phyloP scores from a whole-genome alignment of 768 basidiomycete genomes.

The Paxillus rubicundulus region DNA sequence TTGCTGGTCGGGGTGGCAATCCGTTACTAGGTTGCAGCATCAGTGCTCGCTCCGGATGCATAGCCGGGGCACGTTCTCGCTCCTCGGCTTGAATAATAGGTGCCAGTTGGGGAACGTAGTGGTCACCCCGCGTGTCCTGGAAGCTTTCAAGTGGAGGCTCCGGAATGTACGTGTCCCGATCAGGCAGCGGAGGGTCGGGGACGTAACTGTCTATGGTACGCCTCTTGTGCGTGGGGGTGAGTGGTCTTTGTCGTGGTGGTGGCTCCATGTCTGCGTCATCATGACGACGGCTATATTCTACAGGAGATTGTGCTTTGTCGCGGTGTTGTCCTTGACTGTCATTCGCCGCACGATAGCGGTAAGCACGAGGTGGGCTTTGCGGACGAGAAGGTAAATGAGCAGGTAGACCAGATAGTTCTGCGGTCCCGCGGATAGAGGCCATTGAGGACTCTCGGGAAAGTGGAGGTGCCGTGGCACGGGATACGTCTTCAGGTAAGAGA shows the following conservation, averaged over 20 bases:
- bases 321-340: conserved; percentile 1
- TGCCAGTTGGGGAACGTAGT: conserved; percentile 2
- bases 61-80: conserved; percentile 10
- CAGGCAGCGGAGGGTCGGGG: conserved; percentile 3
- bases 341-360: conserved; percentile 10
- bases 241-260: conserved; percentile 1
- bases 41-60: conserved; percentile 33
- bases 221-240: conserved; percentile 10
- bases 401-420: conserved; percentile 4
- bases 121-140: conserved; percentile 10
- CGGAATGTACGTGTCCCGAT: conserved; percentile 8
- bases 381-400: conserved; percentile 24
- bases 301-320: conserved; percentile 1
- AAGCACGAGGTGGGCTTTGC: conserved; percentile 15
- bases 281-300: not conserved
- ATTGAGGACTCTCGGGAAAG: conserved; percentile 31
- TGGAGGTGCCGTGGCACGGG: conserved; percentile 28
- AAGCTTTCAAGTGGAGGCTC: conserved; percentile 10
- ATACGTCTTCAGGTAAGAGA: conserved; percentile 12
- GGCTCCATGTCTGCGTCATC: conserved; percentile 6
- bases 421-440: conserved; percentile 13
- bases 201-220: conserved; percentile 7
- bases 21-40: conserved; percentile 28
- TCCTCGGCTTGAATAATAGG: conserved; percentile 4
- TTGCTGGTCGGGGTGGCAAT: conserved; percentile 28